These are phyloP conservation scores for Ogataea pilisensis DNA, from an alignment of 805 yeast species.

Conservation along the genomic window DNA sequence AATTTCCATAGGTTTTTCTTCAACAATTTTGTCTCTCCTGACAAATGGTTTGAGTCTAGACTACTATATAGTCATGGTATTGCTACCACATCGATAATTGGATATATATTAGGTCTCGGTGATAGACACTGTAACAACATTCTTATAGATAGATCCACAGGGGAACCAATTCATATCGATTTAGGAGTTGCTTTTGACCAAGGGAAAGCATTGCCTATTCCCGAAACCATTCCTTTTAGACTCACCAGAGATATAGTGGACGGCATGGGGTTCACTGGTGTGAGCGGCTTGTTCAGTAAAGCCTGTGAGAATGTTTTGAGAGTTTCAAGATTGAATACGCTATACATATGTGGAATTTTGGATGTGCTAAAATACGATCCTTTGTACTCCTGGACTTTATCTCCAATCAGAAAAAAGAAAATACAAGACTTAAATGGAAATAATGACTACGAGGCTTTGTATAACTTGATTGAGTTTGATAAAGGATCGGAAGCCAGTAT, in stretches of 20 bases:
- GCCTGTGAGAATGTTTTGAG: conserved; percentile 71
- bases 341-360: conserved; percentile 71
- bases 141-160: conserved; percentile 70
- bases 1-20: conserved; percentile 68
- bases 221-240: conserved; percentile 92
- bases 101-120: conserved; percentile 86
- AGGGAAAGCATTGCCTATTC: conserved; percentile 77
- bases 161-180: conserved; percentile 95
- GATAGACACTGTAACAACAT: conserved; percentile 94
- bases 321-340: conserved; percentile 60
- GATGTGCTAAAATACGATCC: conserved; percentile 93
- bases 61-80: conserved; percentile 68
- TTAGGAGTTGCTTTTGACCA: conserved; percentile 96
- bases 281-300: conserved; percentile 67
- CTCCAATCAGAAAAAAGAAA: conserved; percentile 61
- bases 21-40: conserved; percentile 59
- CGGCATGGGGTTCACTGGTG: conserved; percentile 88
- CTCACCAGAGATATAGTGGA: conserved; percentile 87
- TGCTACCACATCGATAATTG: conserved; percentile 83
- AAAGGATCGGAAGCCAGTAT: conserved; percentile 68
- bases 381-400: conserved; percentile 82
- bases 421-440: conserved; percentile 39
- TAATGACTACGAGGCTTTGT: conserved; percentile 15
- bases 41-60: conserved; percentile 69
- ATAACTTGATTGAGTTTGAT: conserved; percentile 21